Evolutionary conservation across 2,329 filamentous ascomycete species (phyloP), one percentile per base, ranked within the genome.

Genomic region (Moelleriella libera): DNA sequence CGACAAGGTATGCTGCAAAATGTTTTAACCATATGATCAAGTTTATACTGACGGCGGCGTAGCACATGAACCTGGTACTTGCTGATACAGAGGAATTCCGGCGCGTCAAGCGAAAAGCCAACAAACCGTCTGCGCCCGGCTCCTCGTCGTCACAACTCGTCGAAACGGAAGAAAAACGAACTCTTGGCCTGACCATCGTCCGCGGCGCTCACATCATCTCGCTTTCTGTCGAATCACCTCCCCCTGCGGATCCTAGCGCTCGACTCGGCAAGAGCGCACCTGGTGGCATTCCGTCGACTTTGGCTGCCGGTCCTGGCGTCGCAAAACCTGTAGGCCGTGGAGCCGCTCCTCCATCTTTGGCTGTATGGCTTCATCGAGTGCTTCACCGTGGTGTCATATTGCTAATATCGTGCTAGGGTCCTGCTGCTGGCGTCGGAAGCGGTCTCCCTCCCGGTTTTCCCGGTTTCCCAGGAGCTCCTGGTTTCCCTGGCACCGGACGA

Each of bases 21-120:
- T 12, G 29, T 46, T 31, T 9, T 40, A 14, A 30, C 21, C 28
- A 12, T 29, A 21, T 3, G 12, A 8, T 37, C 6, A 10, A 3
- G 30, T 10, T 5, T 3, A 11, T 40, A 9, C 41, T 50, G n/a
- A 48, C n/a, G 12, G 4, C 37, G 1, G 32, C 6, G 40, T 46
- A 94, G 88, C 92, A 98, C 69, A 98, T 98, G 92, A 98, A 98
- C 67, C 80, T 98, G 55, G 92, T 98, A 52, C 85, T 98, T 53
- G 92, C 90, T 68, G 92, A 98, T 63, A 97, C 92, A 56, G 92
- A 98, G 77, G 90, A 97, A 67, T 96, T 95, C 68, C 85, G 89
- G 64, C 85, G 85, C 63, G 83, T 90, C 52, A 94, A 92, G 73
- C 80, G 85, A 67, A 90, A 85, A 72, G 79, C 83, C 58, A 75